Base-by-base conservation (phyloP, 768 basidiomycete genomes). In the Tricholoma bakamatsutake region DNA sequence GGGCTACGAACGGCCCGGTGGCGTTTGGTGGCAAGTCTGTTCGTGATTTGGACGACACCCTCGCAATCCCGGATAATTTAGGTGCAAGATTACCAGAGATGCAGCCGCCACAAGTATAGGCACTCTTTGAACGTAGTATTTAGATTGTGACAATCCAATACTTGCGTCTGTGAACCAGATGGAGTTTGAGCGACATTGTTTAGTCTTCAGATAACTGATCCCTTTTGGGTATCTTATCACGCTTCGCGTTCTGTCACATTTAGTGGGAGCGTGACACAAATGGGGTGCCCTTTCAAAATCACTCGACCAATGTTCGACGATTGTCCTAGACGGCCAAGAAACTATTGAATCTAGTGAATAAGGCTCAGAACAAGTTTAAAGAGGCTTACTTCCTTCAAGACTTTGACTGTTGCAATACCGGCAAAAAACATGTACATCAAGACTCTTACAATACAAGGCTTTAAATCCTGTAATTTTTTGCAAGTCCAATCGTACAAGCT, bases 401-500 rank as follows among this genome's bases (percentile, higher is more conserved):
- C 17, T 33, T 10, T 15, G 11, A 9, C 30, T 37, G 49, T 34
- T 40, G 15, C 13, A 3, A 10, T 13, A 24, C 21, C 12, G 39
- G 15, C 37, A 52, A 37, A 6, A 9, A 52, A 53, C n/a, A 90
- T 90, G 88, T 86, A 85, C 65, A 93, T 93, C 70, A 92, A 93
- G 67, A 92, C 92, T 17, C 72, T 93, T 30, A 93, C 92, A 1
- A 88, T 94, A 56, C 87, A 93, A 71, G 95, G 95, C 57, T 98
- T 99, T 81, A 99, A 99, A 73, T 97, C 94, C n/a, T 99, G 88
- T 89, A 66, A 62, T 81, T 69, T n/a, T 47, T 46, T n/a, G 40
- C 8, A 3, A 10, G 28, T n/a, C 15, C 47, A 21, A 18, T 31
- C 27, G 45, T 50, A 34, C 31, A 27, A 31, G 24, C 2, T 31